phyloP scores from a whole-genome alignment of 1,284 basidiomycete species.

The Malassezia dermatis region DNA sequence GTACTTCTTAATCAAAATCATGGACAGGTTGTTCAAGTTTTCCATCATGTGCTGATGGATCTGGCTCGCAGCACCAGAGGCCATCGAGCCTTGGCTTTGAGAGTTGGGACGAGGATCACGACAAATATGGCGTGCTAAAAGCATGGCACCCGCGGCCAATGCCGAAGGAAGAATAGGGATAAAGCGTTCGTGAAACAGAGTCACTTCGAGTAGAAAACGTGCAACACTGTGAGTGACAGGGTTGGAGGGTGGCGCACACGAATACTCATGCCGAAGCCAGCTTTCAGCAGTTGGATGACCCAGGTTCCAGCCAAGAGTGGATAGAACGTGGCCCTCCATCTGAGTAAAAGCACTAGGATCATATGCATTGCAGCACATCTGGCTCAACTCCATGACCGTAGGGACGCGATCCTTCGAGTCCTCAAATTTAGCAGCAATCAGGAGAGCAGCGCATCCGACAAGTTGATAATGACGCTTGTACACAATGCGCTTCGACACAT shows the following conservation, averaged over 20 bases:
- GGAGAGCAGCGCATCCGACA: constrained; percentile 91
- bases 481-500: constrained; percentile 93
- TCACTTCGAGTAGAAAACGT: constrained; percentile 95
- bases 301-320: constrained; percentile 87
- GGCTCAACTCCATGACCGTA: constrained; percentile 79
- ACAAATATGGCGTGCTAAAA: constrained; percentile 72
- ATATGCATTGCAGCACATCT: constrained; percentile 88
- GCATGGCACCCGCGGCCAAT: constrained; percentile 75
- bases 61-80: constrained; percentile 3
- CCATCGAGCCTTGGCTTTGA: constrained; percentile 11
- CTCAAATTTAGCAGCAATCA: constrained; percentile 99
- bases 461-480: constrained; percentile 99
- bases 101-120: constrained; percentile 17
- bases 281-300: constrained; percentile 97
- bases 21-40: constrained; percentile 76
- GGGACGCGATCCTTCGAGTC: constrained; percentile 97
- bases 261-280: constrained; percentile 63
- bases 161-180: constrained; percentile 72
- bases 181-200: constrained; percentile 91
- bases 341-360: constrained; percentile 79
- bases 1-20: constrained; percentile 93
- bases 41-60: constrained; percentile 60
- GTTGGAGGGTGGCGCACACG: constrained; percentile 12
- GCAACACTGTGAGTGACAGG: constrained; percentile 74
- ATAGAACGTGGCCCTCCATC: constrained; percentile 77